Base-by-base conservation (phyloP, 768 basidiomycete genomes). In the Fibroporia radiculosa region DNA sequence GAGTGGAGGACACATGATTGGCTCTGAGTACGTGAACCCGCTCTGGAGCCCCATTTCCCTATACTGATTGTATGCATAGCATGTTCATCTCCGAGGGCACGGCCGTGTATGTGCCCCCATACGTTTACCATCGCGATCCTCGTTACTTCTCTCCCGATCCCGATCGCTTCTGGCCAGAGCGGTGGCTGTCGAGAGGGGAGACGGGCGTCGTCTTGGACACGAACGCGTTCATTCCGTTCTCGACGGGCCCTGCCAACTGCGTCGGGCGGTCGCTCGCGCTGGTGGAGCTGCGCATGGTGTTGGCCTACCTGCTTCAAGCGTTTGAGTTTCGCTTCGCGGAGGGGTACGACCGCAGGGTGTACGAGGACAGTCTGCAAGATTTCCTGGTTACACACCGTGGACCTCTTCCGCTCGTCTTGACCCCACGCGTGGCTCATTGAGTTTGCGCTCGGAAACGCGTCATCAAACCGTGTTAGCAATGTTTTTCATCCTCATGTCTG, bases 101-200 rank as follows among this genome's bases (percentile, higher is more conserved):
- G 12, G 23, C 18, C 10, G 44, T 52, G n/a, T 46, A 59, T 47
- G 56, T 70, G 25, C 66, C 69, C 2, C 60, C 66, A n/a, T 72
- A 68, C 47, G 57, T 57, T 19, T 40, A 71, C 6, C 71, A 74
- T 32, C 68, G 65, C 14, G 67, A 74, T 48, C 58, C 67, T 2
- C 64, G 60, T 25, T 68, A 73, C 50, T 75, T 75, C 52, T 64
- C 59, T 25, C 72, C 69, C 0, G 60, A 53, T 4, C 65, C 70
- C 1, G 60, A 70, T 14, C 45, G 47, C 14, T 73, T 66, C 58
- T 61, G 61, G 60, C 71, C 70, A 36, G 66, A 71, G 14, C 64
- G 71, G 18, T 72, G 69, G 69, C 56, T 71, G 20, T 13, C 22
- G 8, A 23, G 31, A 3, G 16, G 18, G 3, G 33, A 44, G 12